A percentile compares a stretch with the other conserved stretches of the same genome.
Evolutionary conservation across 345 rosid genomes (phyloP).

Genomic region (Arabidopsis suecica): DNA sequence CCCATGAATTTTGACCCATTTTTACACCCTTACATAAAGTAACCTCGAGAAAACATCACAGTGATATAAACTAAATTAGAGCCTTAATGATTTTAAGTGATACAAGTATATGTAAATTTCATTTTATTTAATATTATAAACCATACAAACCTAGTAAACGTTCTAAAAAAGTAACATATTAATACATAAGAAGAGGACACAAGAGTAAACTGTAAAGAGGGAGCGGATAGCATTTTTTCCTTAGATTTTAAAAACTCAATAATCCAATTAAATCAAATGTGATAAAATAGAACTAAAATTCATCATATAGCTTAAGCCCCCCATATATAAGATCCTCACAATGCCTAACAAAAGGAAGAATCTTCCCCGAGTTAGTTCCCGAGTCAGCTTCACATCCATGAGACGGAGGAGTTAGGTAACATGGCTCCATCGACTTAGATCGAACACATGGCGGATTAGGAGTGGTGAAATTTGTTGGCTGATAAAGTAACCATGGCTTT

Average conservation of each 20-base stretch:
- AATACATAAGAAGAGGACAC: background rate
- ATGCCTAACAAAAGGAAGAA: conserved; percentile 46
- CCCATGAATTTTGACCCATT: too few relatives aligned
- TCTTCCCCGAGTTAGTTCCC: conserved; percentile 33
- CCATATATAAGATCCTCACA: conserved; percentile 47
- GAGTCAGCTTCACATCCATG: conserved; percentile 48
- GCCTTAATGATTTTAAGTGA: background rate
- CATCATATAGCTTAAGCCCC: conserved; percentile 50
- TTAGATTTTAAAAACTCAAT: background rate
- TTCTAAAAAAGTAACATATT: background rate
- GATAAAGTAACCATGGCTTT: conserved; percentile 50
- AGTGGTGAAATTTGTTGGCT: conserved; percentile 25
- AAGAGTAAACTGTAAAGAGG: conserved; percentile 10
- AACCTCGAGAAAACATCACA: too few relatives aligned
- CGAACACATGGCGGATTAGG: conserved; percentile 50
- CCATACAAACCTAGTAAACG: background rate
- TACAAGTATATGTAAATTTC: background rate
- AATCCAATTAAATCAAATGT: background rate
- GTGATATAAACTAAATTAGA: background rate
- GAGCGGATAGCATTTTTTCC: background rate
- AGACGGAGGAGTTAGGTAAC: conserved; percentile 49
- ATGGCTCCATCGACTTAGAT: conserved; percentile 51
- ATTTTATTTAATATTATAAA: background rate
- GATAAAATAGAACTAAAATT: conserved; percentile 8
- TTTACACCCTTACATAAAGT: too few relatives aligned